Evolutionary conservation across 495 filamentous ascomycete genomes (phyloP), one percentile per base, ranked within the genome.

Genomic region (Viridothelium virens): DNA sequence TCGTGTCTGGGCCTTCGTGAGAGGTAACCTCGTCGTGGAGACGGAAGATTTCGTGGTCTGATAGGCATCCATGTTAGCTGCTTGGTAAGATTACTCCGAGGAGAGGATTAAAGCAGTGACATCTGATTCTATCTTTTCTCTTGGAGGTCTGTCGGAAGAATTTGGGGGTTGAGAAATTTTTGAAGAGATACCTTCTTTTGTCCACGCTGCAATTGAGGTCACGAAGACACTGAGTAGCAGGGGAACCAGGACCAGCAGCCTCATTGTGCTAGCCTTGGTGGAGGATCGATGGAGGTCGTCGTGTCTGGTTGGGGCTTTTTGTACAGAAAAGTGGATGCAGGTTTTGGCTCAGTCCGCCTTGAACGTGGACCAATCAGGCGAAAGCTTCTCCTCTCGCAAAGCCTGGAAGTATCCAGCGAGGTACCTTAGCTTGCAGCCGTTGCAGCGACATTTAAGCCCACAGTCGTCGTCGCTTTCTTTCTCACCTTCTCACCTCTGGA

Each of bases 41-140:
- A 65, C 90, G 87, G 79, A 99, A 99, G 78, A 99, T 97, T 79
- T 99, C 94, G 73, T 93, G 89, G 77, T 99, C 94, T 96, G 33
- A 25, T 7, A 14, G 6, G 50, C n/a, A 41, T 36, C 2, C 16
- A 5, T 11, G 46, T 53, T 31, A 65, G 33, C 46, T 62, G 31
- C 7, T 4, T 9, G 5, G 12, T 25, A 14, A 18, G 5, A n/a
- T 9, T 11, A 53, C 5, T 5, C 72, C 38, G 34, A 48, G 36
- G 65, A 62, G 64, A 18, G 48, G 12, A 18, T 53, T 53, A 53
- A 25, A 14, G 48, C 12, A n/a, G n/a, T 53, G 18, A 14, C 5
- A 14, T 14, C 48, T 53, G 5, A 14, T 53, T 53, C 18, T 53
- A 14, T 53, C n/a, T 14, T 14, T 14, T 14, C 41, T 44, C 14